Conservation (phyloP, 2,329 filamentous ascomycete genomes). For the Endothia cerciana region DNA sequence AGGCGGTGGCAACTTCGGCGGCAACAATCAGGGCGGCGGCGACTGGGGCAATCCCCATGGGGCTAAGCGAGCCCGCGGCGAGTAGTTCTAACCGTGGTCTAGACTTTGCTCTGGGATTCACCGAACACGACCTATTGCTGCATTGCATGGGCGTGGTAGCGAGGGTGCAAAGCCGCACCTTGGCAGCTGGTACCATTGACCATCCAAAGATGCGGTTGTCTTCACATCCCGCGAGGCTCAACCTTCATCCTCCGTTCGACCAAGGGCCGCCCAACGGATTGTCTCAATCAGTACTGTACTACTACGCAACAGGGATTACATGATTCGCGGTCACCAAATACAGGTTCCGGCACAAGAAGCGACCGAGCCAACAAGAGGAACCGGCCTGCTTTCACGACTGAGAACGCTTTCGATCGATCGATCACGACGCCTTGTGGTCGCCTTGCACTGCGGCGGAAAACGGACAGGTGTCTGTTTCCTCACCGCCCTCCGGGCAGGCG, state of each 20-base stretch:
- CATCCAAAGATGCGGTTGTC: neutral
- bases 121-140: neutral
- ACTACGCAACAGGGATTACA: neutral
- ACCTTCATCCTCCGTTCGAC: neutral
- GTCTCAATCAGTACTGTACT: neutral
- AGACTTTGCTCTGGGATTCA: neutral
- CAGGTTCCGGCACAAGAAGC: neutral
- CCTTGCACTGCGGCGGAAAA: neutral
- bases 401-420: neutral
- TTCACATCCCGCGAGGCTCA: neutral
- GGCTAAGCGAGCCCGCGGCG: constrained; percentile 77
- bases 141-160: neutral
- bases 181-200: neutral
- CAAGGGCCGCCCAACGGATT: neutral
- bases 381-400: neutral
- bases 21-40: constrained; percentile 63
- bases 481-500: neutral
- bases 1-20: constrained; percentile 59
- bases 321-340: neutral
- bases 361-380: neutral
- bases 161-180: too few relatives aligned
- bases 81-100: constrained; percentile 44
- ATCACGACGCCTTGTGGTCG: neutral
- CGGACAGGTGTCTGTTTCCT: neutral
- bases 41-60: constrained; percentile 82